Conservation (phyloP, 805 yeast genomes). For the Spathaspora girioi region DNA sequence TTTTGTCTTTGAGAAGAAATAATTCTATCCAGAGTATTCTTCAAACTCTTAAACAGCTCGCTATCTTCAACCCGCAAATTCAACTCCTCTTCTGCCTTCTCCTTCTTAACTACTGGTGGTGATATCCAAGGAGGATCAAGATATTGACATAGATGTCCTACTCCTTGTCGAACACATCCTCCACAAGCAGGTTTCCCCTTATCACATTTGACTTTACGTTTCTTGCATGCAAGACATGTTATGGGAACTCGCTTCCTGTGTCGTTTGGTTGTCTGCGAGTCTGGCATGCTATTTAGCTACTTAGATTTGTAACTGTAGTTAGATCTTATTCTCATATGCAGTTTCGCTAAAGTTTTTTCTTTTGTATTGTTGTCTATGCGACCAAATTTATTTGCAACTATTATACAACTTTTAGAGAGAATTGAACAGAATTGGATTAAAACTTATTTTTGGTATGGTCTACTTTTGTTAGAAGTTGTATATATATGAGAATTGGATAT, state of each 20-base stretch:
- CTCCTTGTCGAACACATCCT: constrained; percentile 39
- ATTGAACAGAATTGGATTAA: too few relatives aligned
- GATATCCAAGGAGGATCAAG: constrained; percentile 37
- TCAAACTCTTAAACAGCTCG: constrained; percentile 15
- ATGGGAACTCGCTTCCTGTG: constrained; percentile 37
- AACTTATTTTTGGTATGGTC: too few relatives aligned
- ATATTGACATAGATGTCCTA: constrained; percentile 37
- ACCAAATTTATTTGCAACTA: too few relatives aligned
- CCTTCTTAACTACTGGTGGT: background rate
- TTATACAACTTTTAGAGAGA: too few relatives aligned
- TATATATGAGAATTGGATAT: too few relatives aligned
- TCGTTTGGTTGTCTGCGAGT: constrained; percentile 7
- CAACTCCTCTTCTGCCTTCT: background rate
- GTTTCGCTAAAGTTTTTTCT: background rate
- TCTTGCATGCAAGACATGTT: constrained; percentile 37
- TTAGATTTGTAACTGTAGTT: background rate
- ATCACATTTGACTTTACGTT: constrained; percentile 43
- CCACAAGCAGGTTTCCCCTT: constrained; percentile 38
- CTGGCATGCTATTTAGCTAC: background rate
- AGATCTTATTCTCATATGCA: too few relatives aligned
- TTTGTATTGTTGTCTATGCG: background rate
- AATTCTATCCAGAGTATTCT: constrained; percentile 16
- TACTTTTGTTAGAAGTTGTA: too few relatives aligned
- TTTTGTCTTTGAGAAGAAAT: constrained; percentile 24
- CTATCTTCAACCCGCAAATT: constrained; percentile 9